Percentiles rank a stretch among this genome's conserved stretches.
Conservation (phyloP, 345 rosid species). For the Microthlaspi erraticum region DNA sequence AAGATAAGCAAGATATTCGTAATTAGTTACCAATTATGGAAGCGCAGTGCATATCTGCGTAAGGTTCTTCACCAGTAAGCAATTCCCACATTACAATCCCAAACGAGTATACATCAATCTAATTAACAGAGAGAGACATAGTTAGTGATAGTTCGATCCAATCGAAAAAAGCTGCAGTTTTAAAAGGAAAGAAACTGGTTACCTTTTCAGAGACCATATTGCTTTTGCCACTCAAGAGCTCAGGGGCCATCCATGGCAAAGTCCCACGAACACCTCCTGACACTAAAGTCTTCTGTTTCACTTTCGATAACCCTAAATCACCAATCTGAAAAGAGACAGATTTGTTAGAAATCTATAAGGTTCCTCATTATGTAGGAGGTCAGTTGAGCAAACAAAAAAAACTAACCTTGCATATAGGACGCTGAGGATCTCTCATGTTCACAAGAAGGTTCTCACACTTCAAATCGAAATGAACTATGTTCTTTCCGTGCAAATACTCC, state of each 20-base stretch:
- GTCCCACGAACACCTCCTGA: conserved; percentile 99
- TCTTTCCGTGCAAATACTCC: conserved; percentile 98
- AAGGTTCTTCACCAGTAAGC: conserved; percentile 96
- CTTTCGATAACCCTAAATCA: conserved; percentile 95
- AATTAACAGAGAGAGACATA: conserved; percentile 6
- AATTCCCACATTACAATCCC: conserved; percentile 99
- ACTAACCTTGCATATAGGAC: conserved; percentile 91
- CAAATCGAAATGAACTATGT: conserved; percentile 96
- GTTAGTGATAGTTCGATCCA: conserved; percentile 2
- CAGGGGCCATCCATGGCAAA: conserved; percentile 99
- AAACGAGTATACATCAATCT: conserved; percentile 99
- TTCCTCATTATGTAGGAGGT: conserved; percentile 9
- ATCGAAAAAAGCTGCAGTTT: not conserved
- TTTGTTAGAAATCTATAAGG: conserved; percentile 28
- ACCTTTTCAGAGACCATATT: conserved; percentile 99
- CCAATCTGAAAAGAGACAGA: conserved; percentile 65
- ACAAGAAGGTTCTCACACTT: conserved; percentile 96
- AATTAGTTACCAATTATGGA: conserved; percentile 85
- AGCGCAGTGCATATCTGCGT: conserved; percentile 92
- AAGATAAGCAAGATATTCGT: not conserved
- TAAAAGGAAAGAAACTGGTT: conserved; percentile 7
- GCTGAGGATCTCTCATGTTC: conserved; percentile 99
- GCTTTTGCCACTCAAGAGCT: conserved; percentile 96
- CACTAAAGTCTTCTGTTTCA: conserved; percentile 91
- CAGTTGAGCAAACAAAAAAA: conserved; percentile 22